A percentile compares a stretch with the other conserved stretches of the same genome.
Evolutionary conservation across 2,329 filamentous ascomycete genomes (phyloP).

Genomic region (Macroventuria anomochaeta): DNA sequence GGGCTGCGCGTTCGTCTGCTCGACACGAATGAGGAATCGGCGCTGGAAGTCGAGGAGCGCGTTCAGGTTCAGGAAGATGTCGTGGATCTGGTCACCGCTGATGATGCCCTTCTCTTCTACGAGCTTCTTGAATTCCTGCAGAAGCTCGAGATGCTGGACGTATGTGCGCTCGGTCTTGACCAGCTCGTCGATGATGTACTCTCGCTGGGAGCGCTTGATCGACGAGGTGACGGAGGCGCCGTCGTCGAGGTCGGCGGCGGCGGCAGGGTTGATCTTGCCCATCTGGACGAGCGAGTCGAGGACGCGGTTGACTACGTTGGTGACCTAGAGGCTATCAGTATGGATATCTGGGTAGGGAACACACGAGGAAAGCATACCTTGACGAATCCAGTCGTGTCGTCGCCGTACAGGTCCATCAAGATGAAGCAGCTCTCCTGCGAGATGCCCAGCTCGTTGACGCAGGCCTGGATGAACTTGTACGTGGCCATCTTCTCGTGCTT

Average conservation of each 20-base stretch:
- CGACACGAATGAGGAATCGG: conserved; percentile 91
- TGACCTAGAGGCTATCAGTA: conserved; percentile 63
- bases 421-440: conserved; percentile 86
- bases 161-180: conserved; percentile 97
- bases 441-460: conserved; percentile 80
- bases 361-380: conserved; percentile 64
- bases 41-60: conserved; percentile 94
- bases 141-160: conserved; percentile 92
- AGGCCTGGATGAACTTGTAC: conserved; percentile 91
- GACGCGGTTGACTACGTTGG: conserved; percentile 89
- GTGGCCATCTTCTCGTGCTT: conserved; percentile 87
- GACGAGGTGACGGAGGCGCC: conserved; percentile 53
- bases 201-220: conserved; percentile 72
- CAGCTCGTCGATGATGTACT: conserved; percentile 89
- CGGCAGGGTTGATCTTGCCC: conserved; percentile 65
- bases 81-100: conserved; percentile 86
- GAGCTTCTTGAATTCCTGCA: conserved; percentile 89
- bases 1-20: conserved; percentile 88
- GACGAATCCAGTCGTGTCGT: conserved; percentile 95
- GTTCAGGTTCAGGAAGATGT: conserved; percentile 97
- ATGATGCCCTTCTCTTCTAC: conserved; percentile 87
- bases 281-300: conserved; percentile 83
- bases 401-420: conserved; percentile 87
- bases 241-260: conserved; percentile 55
- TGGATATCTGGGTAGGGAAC: neutral